phyloP scores from a whole-genome alignment of 1,284 basidiomycete genomes.

The Salmacisia buchloeana region DNA sequence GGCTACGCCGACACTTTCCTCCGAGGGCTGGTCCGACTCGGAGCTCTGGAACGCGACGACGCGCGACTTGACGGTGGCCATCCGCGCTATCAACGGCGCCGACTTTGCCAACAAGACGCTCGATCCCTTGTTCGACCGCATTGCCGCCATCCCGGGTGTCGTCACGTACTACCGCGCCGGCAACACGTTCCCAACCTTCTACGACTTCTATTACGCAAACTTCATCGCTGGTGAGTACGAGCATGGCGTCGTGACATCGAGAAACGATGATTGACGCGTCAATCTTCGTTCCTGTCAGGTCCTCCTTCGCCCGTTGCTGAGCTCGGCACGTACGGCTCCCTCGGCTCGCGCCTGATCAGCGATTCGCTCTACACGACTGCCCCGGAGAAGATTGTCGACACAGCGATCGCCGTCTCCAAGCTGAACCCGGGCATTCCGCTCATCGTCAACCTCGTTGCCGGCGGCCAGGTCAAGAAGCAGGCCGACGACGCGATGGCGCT shows the following conservation, averaged over 20 bases:
- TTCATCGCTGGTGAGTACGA: neutral
- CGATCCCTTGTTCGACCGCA: neutral
- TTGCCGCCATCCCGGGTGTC: neutral
- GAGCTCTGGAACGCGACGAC: conserved; percentile 8
- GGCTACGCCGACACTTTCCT: neutral
- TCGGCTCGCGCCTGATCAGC: conserved; percentile 3
- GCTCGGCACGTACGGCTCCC: neutral
- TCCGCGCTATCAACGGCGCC: conserved; percentile 6
- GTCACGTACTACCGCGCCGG: conserved; percentile 1
- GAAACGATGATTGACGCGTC: neutral
- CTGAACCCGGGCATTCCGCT: neutral
- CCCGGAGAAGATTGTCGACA: conserved; percentile 7
- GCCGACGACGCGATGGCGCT: conserved; percentile 2
- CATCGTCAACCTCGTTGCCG: conserved; percentile 7
- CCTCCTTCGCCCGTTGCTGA: neutral
- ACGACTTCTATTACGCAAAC: conserved; percentile 3
- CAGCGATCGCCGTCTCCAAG: conserved; percentile 4
- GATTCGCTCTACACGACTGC: conserved; percentile 3
- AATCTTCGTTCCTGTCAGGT: neutral
- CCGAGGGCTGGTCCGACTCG: neutral
- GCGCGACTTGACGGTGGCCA: neutral
- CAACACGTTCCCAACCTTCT: conserved; percentile 1
- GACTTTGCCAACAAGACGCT: conserved; percentile 6
- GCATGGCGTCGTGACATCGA: neutral
- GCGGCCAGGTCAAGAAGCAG: neutral